Base-by-base conservation (phyloP, 257 asterid species). In the Agastache rugosa region DNA sequence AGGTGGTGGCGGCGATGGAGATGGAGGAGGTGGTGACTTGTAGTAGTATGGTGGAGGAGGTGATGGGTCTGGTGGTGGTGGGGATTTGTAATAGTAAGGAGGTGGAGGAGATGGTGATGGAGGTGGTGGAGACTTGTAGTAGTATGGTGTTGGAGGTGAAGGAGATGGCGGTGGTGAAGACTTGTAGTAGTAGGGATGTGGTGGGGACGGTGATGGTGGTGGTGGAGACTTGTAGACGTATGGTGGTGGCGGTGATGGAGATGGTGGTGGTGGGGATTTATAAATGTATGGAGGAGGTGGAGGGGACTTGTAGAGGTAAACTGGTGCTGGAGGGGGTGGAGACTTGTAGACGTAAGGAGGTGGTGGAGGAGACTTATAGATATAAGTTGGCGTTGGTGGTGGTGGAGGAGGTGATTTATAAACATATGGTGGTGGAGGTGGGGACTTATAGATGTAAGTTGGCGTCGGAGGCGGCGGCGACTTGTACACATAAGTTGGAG, bases 161-260 rank as follows among this genome's bases (percentile, higher is more conserved):
- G 27, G 42, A 2, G 31, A 6, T 3, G 80, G 80, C 2, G 82
- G 79, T 9, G 87, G 85, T 0, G 87, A 83, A 0, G 87, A 83
- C 0, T 0, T 17, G 59, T 83, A 80, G 45, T 59, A 11, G 35
- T 83, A 83, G 0, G 83, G 81, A 0, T 86, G 90, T 2, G 90
- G 83, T 0, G 91, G 88, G n/a, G n/a, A n/a, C n/a, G n/a, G n/a
- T n/a, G n/a, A n/a, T n/a, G 88, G 90, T 2, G 90, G 83, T 0
- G 91, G 88, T 0, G 88, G 86, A 0, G 90, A 86, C 0, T 4
- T 74, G 19, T 87, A 84, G 10, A 55, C 16, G 25, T 85, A 85
- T 0, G 82, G 78, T 0, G 82, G 78, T 1, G 88, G 84, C 11
- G 66, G 77, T 37, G 75, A 78, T 3, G 82, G 69, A 0, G n/a